phyloP scores from a whole-genome alignment of 2,329 filamentous ascomycete species.

The Scleromitrula shiraiana region DNA sequence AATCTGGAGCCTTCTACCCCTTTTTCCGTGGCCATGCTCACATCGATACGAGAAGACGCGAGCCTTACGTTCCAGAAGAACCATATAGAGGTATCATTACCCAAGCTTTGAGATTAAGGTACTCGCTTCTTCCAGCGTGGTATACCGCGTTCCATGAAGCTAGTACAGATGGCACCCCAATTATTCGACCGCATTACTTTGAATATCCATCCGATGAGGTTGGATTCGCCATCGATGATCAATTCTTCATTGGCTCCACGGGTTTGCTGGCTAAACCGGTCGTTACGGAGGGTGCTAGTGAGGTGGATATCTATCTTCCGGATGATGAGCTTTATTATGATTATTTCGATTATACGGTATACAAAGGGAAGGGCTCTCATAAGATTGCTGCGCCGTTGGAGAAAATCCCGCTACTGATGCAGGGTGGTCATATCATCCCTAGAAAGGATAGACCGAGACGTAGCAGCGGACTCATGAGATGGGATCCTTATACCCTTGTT shows the following conservation, averaged over 20 bases:
- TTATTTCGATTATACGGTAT: conserved; percentile 80
- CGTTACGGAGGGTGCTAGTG: conserved; percentile 64
- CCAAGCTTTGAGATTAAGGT: conserved; percentile 78
- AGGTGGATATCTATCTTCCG: conserved; percentile 75
- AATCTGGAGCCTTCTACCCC: conserved; percentile 92
- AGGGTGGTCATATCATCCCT: conserved; percentile 83
- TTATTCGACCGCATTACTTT: conserved; percentile 89
- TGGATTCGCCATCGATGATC: conserved; percentile 85
- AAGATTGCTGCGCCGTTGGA: conserved; percentile 72
- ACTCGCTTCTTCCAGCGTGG: conserved; percentile 85
- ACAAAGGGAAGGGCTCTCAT: conserved; percentile 61
- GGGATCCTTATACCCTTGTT: conserved; percentile 90
- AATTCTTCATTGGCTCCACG: conserved; percentile 82
- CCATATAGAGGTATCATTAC: conserved; percentile 83
- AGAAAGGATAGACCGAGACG: conserved; percentile 82
- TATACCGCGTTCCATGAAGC: conserved; percentile 96
- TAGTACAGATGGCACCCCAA: conserved; percentile 72
- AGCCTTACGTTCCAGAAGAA: conserved; percentile 82
- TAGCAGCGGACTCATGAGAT: conserved; percentile 82
- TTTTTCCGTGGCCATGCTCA: conserved; percentile 98
- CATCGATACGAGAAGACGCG: conserved; percentile 88
- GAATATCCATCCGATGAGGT: conserved; percentile 78
- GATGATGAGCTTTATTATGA: conserved; percentile 90
- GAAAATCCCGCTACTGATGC: conserved; percentile 84
- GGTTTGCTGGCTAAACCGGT: conserved; percentile 92